Evolutionary conservation across 164 flowering plant species (phyloP), one percentile per base, ranked within the genome.

Genomic region (Nymphaea colorata): DNA sequence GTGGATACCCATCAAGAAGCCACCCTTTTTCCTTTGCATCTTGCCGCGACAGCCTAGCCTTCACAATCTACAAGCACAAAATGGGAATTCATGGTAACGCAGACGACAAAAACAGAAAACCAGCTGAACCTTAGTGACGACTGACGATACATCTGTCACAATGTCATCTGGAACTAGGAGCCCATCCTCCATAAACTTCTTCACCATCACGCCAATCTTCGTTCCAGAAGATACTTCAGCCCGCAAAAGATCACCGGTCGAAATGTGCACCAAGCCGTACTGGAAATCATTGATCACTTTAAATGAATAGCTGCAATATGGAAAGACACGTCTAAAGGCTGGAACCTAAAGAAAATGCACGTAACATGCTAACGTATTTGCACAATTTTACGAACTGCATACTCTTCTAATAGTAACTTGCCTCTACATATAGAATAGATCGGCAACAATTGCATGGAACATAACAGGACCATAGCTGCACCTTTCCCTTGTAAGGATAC

Each of bases 181-280:
- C 8, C 99, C 99, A 59, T 82, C 71, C 64, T 86, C 82, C 96
- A 94, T 90, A 74, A 75, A 91, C 73, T 85, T 95, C 76, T 90
- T 91, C 53, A 96, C 97, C 76, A 83, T 85, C 42, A 79, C 84
- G 68, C 99, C 99, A 71, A 85, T 91, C 57, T 88, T 96, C 59
- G 97, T 80, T 74, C 88, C 93, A 43, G 95, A 74, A 67, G 93
- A 80, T 16, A 91, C 87, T 82, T 94, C 96, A 70, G 93, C 89
- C 76, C 99, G 79, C 41, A 94, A 79, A 67, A 91, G 82, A 83
- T 91, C 97, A 66, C 98, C 98, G 69, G 97, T 87, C 59, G 98
- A 88, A 78, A 94, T 79, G 72, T 94, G 98, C 71, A 94, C 96
- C 82, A 94, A 77, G 61, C 97, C 99, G 84, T 81, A 94, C 97